Percentiles rank a stretch among this genome's conserved stretches.
phyloP scores from a whole-genome alignment of 2,329 filamentous ascomycete species.

The Allantophomopsis lycopodina region DNA sequence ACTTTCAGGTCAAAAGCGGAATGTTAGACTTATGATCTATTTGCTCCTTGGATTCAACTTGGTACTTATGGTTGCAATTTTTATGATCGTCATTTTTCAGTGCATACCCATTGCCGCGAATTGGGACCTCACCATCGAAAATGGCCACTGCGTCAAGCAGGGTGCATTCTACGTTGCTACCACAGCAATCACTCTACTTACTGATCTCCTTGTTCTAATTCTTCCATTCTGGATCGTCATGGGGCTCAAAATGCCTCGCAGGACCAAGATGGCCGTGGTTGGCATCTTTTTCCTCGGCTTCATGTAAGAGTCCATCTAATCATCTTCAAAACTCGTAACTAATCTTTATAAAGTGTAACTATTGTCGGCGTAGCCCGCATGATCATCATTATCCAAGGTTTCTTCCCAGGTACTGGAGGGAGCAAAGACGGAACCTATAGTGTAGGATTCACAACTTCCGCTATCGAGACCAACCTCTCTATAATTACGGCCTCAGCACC shows the following conservation, averaged over 20 bases:
- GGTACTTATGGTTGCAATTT: slow-evolving; percentile 13
- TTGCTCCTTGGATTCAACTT: not conserved
- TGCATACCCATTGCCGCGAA: slow-evolving; percentile 21
- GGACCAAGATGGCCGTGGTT: slow-evolving; percentile 24
- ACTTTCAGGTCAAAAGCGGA: not conserved
- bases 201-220: slow-evolving; percentile 23
- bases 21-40: not conserved
- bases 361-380: slow-evolving; percentile 20
- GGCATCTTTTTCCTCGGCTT: slow-evolving; percentile 24
- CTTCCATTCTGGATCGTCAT: slow-evolving; percentile 27
- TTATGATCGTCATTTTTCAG: slow-evolving; percentile 23
- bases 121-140: slow-evolving; percentile 15
- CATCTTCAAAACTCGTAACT: not conserved
- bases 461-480: slow-evolving; percentile 22
- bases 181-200: slow-evolving; percentile 25
- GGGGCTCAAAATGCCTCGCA: slow-evolving; percentile 23
- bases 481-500: slow-evolving; percentile 23
- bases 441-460: slow-evolving; percentile 18
- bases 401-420: slow-evolving; percentile 6
- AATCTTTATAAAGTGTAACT: slow-evolving; percentile 15
- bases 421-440: slow-evolving; percentile 3
- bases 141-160: slow-evolving; percentile 19
- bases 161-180: slow-evolving; percentile 19
- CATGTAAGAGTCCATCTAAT: slow-evolving; percentile 17
- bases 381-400: slow-evolving; percentile 12